phyloP scores from a whole-genome alignment of 1,139 yeast species.

The Candida buenavistaensis region DNA sequence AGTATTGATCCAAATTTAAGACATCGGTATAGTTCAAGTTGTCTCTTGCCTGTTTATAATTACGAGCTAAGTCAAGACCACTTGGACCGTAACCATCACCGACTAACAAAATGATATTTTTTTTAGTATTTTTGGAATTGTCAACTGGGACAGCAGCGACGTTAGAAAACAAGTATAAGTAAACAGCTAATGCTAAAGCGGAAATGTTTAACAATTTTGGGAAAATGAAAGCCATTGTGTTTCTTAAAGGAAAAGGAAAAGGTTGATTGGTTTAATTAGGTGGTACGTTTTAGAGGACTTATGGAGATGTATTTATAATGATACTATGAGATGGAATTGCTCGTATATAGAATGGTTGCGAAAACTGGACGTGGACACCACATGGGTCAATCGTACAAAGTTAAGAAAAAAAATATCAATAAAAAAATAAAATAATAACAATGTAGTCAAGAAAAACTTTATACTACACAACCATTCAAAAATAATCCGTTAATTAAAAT shows the following conservation, averaged over 20 bases:
- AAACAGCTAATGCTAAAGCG: slow-evolving; percentile 12
- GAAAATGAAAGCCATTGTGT: slow-evolving; percentile 12
- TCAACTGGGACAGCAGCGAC: slow-evolving; percentile 14
- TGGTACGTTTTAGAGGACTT: too few species aligned
- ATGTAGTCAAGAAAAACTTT: too few species aligned
- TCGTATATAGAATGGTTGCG: too few species aligned
- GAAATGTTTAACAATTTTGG: slow-evolving; percentile 11
- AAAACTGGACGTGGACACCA: too few species aligned
- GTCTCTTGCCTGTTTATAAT: slow-evolving; percentile 52
- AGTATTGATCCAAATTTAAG: slow-evolving; percentile 60
- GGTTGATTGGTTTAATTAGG: too few species aligned
- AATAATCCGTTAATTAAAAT: too few species aligned
- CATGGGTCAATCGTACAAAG: too few species aligned
- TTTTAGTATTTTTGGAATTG: slow-evolving; percentile 22
- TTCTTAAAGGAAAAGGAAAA: not conserved
- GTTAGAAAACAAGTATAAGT: slow-evolving; percentile 11
- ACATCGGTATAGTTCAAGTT: slow-evolving; percentile 51
- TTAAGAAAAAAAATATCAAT: too few species aligned
- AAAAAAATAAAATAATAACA: too few species aligned
- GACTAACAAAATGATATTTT: slow-evolving; percentile 78
- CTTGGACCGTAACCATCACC: slow-evolving; percentile 95
- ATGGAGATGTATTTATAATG: too few species aligned
- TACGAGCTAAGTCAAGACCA: slow-evolving; percentile 67
- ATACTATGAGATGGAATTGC: too few species aligned
- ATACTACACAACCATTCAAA: too few species aligned